Percentiles rank a stretch among this genome's conserved stretches.
These are phyloP conservation scores for Infundibulicybe gibba DNA, from an alignment of 768 basidiomycete species.

Conservation along the genomic window DNA sequence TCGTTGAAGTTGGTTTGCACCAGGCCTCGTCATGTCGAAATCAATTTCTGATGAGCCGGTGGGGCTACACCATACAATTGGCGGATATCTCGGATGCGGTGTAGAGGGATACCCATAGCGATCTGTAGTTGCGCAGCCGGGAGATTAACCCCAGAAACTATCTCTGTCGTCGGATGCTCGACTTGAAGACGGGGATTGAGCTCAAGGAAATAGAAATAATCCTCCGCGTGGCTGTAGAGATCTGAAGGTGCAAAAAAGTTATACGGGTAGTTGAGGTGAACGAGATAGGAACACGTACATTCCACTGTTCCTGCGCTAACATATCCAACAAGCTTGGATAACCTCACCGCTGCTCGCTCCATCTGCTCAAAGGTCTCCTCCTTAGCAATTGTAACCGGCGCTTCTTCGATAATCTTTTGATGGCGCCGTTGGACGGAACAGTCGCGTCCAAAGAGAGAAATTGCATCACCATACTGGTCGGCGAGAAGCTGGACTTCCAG, in stretches of 20 bases:
- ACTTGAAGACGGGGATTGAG: constrained; percentile 99
- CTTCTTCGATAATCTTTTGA: constrained; percentile 99
- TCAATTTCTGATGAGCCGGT: constrained; percentile 90
- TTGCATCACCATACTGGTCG: constrained; percentile 99
- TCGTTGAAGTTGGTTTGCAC: constrained; percentile 83
- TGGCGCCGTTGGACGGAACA: constrained; percentile 99
- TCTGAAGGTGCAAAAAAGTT: constrained; percentile 40
- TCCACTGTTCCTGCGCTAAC: constrained; percentile 99
- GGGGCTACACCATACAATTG: constrained; percentile 94
- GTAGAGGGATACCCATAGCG: constrained; percentile 96
- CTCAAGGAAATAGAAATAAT: constrained; percentile 96
- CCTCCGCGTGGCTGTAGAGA: constrained; percentile 91
- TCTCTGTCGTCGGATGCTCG: constrained; percentile 99
- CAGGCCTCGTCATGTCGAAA: constrained; percentile 92
- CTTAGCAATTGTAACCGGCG: constrained; percentile 95
- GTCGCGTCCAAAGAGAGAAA: constrained; percentile 97
- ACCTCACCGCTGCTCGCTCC: constrained; percentile 98
- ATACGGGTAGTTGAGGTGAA: constrained; percentile 4
- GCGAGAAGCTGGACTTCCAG: constrained; percentile 97
- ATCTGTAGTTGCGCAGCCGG: constrained; percentile 96
- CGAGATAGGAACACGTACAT: constrained; percentile 49
- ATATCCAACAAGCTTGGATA: constrained; percentile 98
- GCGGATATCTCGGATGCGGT: constrained; percentile 94
- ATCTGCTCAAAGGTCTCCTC: constrained; percentile 92
- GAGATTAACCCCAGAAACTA: constrained; percentile 98